Percentiles rank a stretch among this genome's conserved stretches.
Conservation (phyloP, 352 stramenopile species). For the Phytopythium helicoides region DNA sequence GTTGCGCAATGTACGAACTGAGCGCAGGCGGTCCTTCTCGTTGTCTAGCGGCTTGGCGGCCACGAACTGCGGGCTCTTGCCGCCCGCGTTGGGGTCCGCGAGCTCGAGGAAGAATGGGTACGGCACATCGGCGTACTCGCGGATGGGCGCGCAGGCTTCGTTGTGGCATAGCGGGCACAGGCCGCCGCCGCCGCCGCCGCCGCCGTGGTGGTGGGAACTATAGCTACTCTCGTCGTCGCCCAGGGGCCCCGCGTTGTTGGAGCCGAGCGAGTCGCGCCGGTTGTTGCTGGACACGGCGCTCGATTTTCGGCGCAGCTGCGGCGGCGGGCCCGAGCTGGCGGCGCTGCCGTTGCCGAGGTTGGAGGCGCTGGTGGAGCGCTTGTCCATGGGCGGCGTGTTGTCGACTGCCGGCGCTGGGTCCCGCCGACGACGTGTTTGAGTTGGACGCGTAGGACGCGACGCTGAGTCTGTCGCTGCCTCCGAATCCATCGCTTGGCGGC, state of each 20-base stretch:
- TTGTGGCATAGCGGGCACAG: constrained; percentile 65
- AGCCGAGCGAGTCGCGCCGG: constrained; percentile 11
- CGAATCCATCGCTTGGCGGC: constrained; percentile 29
- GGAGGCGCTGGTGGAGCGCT: constrained; percentile 29
- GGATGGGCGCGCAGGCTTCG: constrained; percentile 58
- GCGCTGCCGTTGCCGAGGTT: constrained; percentile 10
- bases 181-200: constrained; percentile 14
- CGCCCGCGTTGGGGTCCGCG: constrained; percentile 38
- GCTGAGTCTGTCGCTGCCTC: constrained; percentile 39
- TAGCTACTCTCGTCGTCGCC: too few species aligned
- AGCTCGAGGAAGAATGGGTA: constrained; percentile 71
- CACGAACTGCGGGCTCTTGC: constrained; percentile 47
- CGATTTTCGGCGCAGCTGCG: constrained; percentile 49
- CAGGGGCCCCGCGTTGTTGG: constrained; percentile 8
- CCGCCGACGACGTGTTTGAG: constrained; percentile 24
- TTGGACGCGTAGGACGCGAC: constrained; percentile 43
- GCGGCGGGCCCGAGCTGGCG: neutral
- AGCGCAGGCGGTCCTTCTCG: constrained; percentile 60
- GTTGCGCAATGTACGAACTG: constrained; percentile 46
- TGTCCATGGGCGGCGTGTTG: constrained; percentile 22
- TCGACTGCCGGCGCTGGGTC: constrained; percentile 9
- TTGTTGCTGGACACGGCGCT: constrained; percentile 36
- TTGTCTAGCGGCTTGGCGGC: constrained; percentile 66
- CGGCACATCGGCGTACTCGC: constrained; percentile 65
- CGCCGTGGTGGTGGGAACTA: constrained; percentile 14